Conservation (phyloP, 176 grass and related monocot genomes). For the Canna indica region DNA sequence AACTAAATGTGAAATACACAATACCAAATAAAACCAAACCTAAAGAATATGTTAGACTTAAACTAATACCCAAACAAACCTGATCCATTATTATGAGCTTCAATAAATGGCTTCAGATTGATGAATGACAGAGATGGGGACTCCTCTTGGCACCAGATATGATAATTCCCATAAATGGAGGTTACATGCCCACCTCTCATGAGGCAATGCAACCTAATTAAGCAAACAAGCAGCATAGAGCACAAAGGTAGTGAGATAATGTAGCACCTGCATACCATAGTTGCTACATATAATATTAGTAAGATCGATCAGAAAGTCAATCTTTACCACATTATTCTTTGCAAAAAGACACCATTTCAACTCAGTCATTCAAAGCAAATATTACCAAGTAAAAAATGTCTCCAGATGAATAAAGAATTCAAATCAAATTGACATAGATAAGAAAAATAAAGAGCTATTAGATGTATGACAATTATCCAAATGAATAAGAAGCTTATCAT, state of each 20-base stretch:
- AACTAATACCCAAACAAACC: constrained; percentile 6
- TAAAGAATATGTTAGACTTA: constrained; percentile 1
- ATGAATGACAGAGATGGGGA: neutral
- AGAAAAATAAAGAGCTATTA: neutral
- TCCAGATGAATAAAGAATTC: neutral
- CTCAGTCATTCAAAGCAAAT: neutral
- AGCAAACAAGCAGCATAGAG: neutral
- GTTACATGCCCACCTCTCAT: constrained; percentile 6
- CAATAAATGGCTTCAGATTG: neutral
- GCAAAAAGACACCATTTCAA: neutral
- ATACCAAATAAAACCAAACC: neutral
- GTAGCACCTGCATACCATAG: constrained; percentile 6
- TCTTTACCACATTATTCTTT: constrained; percentile 7
- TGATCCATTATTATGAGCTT: neutral
- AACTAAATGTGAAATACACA: neutral
- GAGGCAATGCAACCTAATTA: constrained; percentile 8
- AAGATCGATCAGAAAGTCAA: constrained; percentile 3
- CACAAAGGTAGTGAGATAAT: constrained; percentile 1
- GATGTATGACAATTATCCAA: neutral
- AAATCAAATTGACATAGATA: neutral
- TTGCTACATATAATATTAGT: constrained; percentile 9
- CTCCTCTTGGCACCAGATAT: constrained; percentile 1
- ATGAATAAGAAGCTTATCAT: too few species aligned
- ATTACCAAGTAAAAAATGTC: neutral
- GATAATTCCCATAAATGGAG: neutral